These are phyloP conservation scores for Corrigiola litoralis DNA, from an alignment of 179 eudicot genomes.

Conservation along the genomic window DNA sequence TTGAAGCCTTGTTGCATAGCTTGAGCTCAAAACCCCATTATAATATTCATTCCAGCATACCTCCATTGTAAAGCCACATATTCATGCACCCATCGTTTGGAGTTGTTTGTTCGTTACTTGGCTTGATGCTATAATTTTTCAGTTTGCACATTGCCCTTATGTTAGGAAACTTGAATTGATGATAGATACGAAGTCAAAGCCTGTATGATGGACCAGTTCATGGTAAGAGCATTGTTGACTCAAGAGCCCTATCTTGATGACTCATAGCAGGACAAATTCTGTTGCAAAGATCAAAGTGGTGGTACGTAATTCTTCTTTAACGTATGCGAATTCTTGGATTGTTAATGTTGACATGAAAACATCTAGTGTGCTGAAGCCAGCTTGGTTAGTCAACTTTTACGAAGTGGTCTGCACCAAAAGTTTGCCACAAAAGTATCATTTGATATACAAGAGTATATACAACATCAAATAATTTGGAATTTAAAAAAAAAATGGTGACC, in stretches of 20 bases:
- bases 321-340: neutral
- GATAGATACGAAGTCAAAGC: constrained; percentile 52
- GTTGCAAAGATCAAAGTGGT: constrained; percentile 99
- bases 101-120: too few relatives aligned
- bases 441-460: too few relatives aligned
- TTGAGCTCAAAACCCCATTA: too few relatives aligned
- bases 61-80: too few relatives aligned
- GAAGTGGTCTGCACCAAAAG: neutral
- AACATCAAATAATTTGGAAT: neutral
- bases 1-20: too few relatives aligned
- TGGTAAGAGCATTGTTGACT: constrained; percentile 60
- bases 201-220: constrained; percentile 45
- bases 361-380: neutral
- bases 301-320: constrained; percentile 45
- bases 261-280: constrained; percentile 46
- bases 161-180: constrained; percentile 1
- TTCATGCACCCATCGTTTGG: too few relatives aligned
- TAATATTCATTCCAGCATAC: too few relatives aligned
- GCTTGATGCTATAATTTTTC: too few relatives aligned
- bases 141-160: constrained; percentile 1
- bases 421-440: neutral
- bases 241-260: constrained; percentile 52
- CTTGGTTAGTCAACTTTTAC: neutral
- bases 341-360: neutral
- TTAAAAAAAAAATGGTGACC: neutral